Percentiles rank a stretch among this genome's conserved stretches.
Conservation (phyloP, 2,329 filamentous ascomycete species). For the Aspergillus sp. region DNA sequence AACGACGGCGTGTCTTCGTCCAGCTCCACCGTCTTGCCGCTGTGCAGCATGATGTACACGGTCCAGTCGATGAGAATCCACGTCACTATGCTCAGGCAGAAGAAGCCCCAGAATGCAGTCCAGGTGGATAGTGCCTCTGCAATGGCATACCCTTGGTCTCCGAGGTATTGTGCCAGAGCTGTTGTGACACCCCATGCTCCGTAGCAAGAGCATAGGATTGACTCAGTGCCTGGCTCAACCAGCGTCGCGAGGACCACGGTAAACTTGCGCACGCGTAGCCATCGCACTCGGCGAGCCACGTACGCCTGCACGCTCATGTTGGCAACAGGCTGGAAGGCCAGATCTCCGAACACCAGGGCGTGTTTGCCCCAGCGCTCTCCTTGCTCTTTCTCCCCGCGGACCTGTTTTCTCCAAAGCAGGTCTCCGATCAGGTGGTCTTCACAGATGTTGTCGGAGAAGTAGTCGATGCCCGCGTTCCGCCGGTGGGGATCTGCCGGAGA, state of each 20-base stretch:
- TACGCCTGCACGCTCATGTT: conserved; percentile 78
- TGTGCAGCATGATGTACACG: conserved; percentile 74
- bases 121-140: conserved; percentile 66
- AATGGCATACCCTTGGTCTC: conserved; percentile 36
- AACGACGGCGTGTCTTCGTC: conserved; percentile 76
- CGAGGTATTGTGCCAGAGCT: conserved; percentile 60
- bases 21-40: conserved; percentile 67
- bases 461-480: conserved; percentile 73
- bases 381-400: conserved; percentile 39
- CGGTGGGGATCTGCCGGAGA: conserved; percentile 51
- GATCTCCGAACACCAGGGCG: conserved; percentile 77
- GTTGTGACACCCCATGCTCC: conserved; percentile 78
- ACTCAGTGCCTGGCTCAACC: conserved; percentile 90
- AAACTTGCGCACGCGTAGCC: conserved; percentile 92
- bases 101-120: conserved; percentile 65
- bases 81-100: conserved; percentile 62
- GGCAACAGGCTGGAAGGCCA: conserved; percentile 86
- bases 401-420: conserved; percentile 69
- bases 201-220: conserved; percentile 78
- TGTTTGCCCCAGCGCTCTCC: conserved; percentile 68
- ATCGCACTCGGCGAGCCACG: conserved; percentile 77
- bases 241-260: conserved; percentile 86
- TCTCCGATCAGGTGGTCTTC: conserved; percentile 97
- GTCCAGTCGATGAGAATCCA: conserved; percentile 80
- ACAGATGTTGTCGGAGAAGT: conserved; percentile 94